Evolutionary conservation across 371 early-diverging fungal genomes (phyloP), one percentile per base, ranked within the genome.

Genomic region (Globomyces sp.): DNA sequence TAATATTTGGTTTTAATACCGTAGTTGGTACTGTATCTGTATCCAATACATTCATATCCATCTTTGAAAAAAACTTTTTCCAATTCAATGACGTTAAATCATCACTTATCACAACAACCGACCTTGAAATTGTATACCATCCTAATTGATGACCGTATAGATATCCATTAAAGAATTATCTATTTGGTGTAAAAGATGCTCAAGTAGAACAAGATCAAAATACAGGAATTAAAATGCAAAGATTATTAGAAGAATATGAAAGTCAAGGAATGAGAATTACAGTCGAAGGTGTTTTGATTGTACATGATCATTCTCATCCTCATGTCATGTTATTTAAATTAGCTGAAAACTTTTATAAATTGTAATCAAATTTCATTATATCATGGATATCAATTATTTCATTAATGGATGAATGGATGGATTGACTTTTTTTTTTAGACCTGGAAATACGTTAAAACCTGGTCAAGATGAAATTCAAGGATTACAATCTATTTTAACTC

Each of bases 261-360:
- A 71, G 71, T 24, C 77, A 81, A 40, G 92, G 92, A 36, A 86
- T 86, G 84, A 78, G 90, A 57, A 67, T 75, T 4, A 84, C 88
- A 0, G 92, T 91, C 4, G 91, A 90, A 72, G 92, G 83, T 4
- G 87, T 90, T 0, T 68, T 92, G 13, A 81, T 91, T 1, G 89
- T 90, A 34, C 91, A 92, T 75, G 89, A 90, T 65, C 89, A 91
- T 69, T 85, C 85, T 52, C 90, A 90, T 77, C 92, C 92, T 6
- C 91, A 91, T 64, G 87, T 92, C 5, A 76, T 92, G 11, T 83
- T 91, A 86, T 67, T 92, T 42, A 89, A 90, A 69, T 87, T 88
- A 64, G 89, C 86, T 46, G 87, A 88, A 68, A 74, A 86, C 0
- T 90, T 86, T 68, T 91, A 90, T 72, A 88, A 89, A 6, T n/a